Evolutionary conservation across 495 filamentous ascomycete species (phyloP), one percentile per base, ranked within the genome.

Genomic region (Neurospora tetraspora): DNA sequence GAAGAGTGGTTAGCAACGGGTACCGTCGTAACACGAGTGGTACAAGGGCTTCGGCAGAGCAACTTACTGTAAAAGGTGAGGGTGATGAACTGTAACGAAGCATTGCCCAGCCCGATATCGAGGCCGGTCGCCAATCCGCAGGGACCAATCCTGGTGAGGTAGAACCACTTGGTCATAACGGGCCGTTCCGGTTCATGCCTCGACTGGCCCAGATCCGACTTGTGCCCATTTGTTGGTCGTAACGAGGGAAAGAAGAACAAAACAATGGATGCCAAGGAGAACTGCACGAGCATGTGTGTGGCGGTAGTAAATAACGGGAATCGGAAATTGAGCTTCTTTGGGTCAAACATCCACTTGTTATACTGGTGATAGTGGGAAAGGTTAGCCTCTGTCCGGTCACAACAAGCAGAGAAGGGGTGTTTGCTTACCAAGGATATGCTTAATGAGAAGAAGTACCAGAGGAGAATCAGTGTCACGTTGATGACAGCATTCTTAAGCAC

Each of bases 271-370:
- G 96, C 88, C 47, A 98, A 87, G 36, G 87, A 83, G 84, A 99
- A 98, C 82, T 99, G 96, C 45, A 99, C 94, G 39, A 94, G 82
- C 94, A 99, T 98, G 83, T 99, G 96, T 77, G 94, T 80, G 75
- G 93, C 93, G 12, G 96, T 99, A 3, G 94, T 97, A 83, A 98
- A 98, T 69, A 99, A 88, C 68, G 96, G 96, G 74, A 94, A 98
- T 68, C 92, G 91, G 79, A 99, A 99, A 77, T 97, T 88, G 74
- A 95, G 88, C 71, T 93, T 90, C 69, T 91, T 88, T 20, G 90
- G 83, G 74, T 92, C 91, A 81, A 99, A 99, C 96, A 99, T 99
- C 96, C 96, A 98, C 86, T 97, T 98, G 85, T 99, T 99, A 83
- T 99, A 99, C 93, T 96, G 76, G 71, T 53, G 27, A 36, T 39